phyloP scores from a whole-genome alignment of 345 rosid genomes.

The Bruguiera parviflora region DNA sequence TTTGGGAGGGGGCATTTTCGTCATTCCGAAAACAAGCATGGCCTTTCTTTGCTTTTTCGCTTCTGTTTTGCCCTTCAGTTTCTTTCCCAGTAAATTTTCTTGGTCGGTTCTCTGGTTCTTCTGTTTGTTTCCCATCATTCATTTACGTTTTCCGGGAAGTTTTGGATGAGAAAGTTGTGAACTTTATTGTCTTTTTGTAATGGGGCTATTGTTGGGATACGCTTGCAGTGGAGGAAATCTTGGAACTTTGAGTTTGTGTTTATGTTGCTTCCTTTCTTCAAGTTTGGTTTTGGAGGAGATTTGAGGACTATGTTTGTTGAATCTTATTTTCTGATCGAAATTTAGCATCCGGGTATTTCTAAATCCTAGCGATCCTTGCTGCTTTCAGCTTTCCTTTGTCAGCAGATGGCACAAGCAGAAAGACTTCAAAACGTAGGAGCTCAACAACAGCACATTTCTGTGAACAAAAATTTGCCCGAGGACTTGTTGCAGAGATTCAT shows the following conservation, averaged over 20 bases:
- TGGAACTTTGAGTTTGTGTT: constrained; percentile 15
- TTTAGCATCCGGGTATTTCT: constrained; percentile 15
- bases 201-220: not conserved
- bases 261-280: not conserved
- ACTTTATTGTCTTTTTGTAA: not conserved
- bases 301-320: constrained; percentile 1
- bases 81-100: not conserved
- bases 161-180: constrained; percentile 10
- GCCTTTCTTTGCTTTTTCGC: not conserved
- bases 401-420: constrained; percentile 38
- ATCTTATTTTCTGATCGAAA: constrained; percentile 11
- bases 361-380: not conserved
- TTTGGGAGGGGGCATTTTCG: not conserved
- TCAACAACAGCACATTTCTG: constrained; percentile 8
- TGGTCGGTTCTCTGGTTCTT: not conserved
- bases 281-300: constrained; percentile 8
- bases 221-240: constrained; percentile 9
- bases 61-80: not conserved
- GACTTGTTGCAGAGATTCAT: constrained; percentile 45
- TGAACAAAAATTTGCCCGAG: constrained; percentile 13
- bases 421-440: constrained; percentile 26
- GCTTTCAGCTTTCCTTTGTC: not conserved
- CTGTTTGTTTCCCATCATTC: not conserved
- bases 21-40: not conserved
- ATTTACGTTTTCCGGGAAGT: not conserved